phyloP scores from a whole-genome alignment of 2,329 filamentous ascomycete species.

The Ophiostoma populinum region DNA sequence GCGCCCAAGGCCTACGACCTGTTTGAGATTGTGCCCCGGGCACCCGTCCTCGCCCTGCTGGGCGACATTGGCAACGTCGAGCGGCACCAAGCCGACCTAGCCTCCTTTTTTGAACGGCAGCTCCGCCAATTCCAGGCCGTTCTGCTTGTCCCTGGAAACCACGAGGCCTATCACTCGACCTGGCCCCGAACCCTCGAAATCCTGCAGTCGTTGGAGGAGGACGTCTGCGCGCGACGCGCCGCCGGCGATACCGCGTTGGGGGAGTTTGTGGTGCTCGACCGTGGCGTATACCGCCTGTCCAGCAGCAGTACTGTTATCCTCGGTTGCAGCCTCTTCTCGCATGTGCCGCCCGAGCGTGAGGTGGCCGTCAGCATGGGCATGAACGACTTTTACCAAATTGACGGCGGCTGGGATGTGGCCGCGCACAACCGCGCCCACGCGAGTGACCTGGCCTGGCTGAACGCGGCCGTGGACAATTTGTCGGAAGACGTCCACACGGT shows the following conservation, averaged over 20 bases:
- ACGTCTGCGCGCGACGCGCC: conserved; percentile 6
- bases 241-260: conserved; percentile 14
- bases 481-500: conserved; percentile 13
- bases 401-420: conserved; percentile 15
- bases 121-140: conserved; percentile 30
- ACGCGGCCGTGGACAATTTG: conserved; percentile 17
- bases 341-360: conserved; percentile 21
- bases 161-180: conserved; percentile 31
- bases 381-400: conserved; percentile 30
- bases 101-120: conserved; percentile 29
- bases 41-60: conserved; percentile 35
- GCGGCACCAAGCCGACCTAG: conserved; percentile 23
- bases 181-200: conserved; percentile 18
- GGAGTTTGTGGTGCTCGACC: conserved; percentile 24
- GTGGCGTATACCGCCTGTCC: conserved; percentile 13
- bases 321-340: conserved; percentile 29
- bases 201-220: conserved; percentile 19
- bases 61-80: conserved; percentile 35
- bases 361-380: conserved; percentile 24
- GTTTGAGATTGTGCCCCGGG: conserved; percentile 28
- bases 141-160: conserved; percentile 37
- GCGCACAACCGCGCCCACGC: conserved; percentile 21
- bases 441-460: conserved; percentile 26
- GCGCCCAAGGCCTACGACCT: conserved; percentile 28
- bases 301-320: conserved; percentile 16